These are phyloP conservation scores for Platanthera guangdongensis DNA, from an alignment of 106 monocot genomes.

Conservation along the genomic window DNA sequence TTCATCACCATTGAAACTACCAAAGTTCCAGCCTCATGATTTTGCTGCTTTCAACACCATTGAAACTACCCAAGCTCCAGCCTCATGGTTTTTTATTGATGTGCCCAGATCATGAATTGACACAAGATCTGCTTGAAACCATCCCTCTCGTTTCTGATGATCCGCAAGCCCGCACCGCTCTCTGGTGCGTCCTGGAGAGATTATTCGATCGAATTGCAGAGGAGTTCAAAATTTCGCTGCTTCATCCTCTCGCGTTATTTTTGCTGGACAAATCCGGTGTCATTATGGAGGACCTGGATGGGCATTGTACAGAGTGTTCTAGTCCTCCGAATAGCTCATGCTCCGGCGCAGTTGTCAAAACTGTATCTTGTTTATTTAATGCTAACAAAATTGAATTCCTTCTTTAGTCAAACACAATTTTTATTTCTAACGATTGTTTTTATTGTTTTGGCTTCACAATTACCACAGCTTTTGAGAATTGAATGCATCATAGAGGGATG, in stretches of 20 bases:
- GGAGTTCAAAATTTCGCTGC: constrained; percentile 1
- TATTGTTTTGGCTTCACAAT: constrained; percentile 11
- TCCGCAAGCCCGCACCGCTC: constrained; percentile 43
- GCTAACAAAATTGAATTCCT: background rate
- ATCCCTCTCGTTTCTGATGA: constrained; percentile 68
- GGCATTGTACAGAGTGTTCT: constrained; percentile 18
- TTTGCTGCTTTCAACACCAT: background rate
- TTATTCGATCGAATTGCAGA: constrained; percentile 38
- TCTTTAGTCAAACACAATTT: background rate
- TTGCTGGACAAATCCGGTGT: constrained; percentile 37
- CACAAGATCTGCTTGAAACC: constrained; percentile 60
- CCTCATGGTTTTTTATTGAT: background rate
- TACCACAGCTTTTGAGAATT: constrained; percentile 47
- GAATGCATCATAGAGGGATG: constrained; percentile 38
- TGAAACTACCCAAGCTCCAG: background rate
- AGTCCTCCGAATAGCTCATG: constrained; percentile 7
- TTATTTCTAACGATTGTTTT: background rate
- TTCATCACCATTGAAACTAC: background rate
- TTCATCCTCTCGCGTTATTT: constrained; percentile 29
- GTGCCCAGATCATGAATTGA: constrained; percentile 45
- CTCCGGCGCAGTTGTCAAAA: constrained; percentile 11
- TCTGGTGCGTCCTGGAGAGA: constrained; percentile 62
- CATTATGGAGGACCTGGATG: constrained; percentile 55
- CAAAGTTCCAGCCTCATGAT: too few relatives aligned
- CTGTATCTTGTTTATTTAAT: constrained; percentile 47